These are phyloP conservation scores for Arabidopsis thaliana DNA, from an alignment of 345 rosid species.

Conservation along the genomic window TAIR10.1 NC_003074.8:3220001-3220500, in stretches of 20 bases:
- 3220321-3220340: constrained; percentile 73
- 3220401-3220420: neutral
- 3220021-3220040: neutral
- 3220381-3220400: constrained; percentile 15
- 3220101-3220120: constrained; percentile 54
- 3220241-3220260: neutral
- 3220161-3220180: constrained; percentile 71
- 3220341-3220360: constrained; percentile 85
- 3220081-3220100: neutral
- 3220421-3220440: constrained; percentile 1
- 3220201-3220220: neutral
- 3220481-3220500: constrained; percentile 96
- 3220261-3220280: constrained; percentile 70
- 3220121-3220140: constrained; percentile 66
- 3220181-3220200: constrained; percentile 3
- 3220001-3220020: constrained; percentile 65
- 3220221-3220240: constrained; percentile 1
- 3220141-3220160: constrained; percentile 84
- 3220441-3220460: constrained; percentile 98
- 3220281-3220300: constrained; percentile 93
- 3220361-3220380: constrained; percentile 76
- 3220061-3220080: constrained; percentile 1
- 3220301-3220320: constrained; percentile 89
- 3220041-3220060: neutral
- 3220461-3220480: constrained; percentile 96